Evolutionary conservation across 192 early-diverging fungal species (phyloP), one percentile per base, ranked within the genome.

Genomic region (Coemansia sp.): DNA sequence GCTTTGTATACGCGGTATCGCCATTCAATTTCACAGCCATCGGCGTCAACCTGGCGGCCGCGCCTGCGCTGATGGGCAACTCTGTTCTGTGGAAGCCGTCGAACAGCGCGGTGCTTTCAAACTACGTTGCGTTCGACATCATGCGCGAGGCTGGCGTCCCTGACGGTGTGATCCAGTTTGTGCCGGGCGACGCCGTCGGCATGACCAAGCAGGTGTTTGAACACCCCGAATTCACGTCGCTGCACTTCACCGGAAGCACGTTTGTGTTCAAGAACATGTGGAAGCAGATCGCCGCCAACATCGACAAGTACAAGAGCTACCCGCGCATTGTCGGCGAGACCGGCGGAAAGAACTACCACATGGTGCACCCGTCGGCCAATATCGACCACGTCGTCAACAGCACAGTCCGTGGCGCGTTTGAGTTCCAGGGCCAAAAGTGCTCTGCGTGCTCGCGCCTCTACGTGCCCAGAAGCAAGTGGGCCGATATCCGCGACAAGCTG

Each of bases 1-100:
- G 97, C n/a, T 97, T 97, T 69, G 95, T 99, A 35, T 89, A 93
- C 58, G 97, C 95, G 36, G 93, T 96, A 67, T 94, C 95, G 32
- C 97, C 97, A 22, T 99, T 99, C 87, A 99, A 99, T 84, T 99
- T 99, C 76, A 99, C 97, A 41, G 97, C 97, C 61, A 99, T 99
- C 74, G 97, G 93, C 67, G 95, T 90, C 68, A 99, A 99, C 83
- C 83, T 99, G 58, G 90, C 91, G 41, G 85, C 85, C 66, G 94
- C 95, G 4, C 95, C 97, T 7, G 97, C 91, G 22, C 82, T 99
- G 71, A 96, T 99, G 95, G 97, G 96, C 53, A 99, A 97, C 82
- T 93, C 95, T 33, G 91, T 95, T 32, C 83, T 99, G 59, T 99
- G 95, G 95, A 99, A 99, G 85, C 97, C 97, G 9, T 92, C 94